phyloP scores from a whole-genome alignment of 73 alveolate genomes.

The Paramecium octaurelia region DNA sequence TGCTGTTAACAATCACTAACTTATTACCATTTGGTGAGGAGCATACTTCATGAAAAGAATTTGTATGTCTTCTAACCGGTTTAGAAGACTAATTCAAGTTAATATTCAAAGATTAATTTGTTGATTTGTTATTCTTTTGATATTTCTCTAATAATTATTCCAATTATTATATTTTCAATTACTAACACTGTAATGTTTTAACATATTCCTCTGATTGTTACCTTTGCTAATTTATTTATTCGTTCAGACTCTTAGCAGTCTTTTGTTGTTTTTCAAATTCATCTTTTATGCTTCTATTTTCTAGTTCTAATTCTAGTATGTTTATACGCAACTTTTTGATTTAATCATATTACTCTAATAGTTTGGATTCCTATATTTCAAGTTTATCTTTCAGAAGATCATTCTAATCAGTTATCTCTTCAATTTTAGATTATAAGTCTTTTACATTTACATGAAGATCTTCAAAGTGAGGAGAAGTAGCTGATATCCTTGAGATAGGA shows the following conservation, averaged over 20 bases:
- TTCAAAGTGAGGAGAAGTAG: conserved; percentile 30
- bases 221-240: background rate
- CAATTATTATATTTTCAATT: background rate
- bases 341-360: background rate
- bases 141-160: background rate
- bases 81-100: background rate
- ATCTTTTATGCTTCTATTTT: background rate
- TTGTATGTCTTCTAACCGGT: background rate
- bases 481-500: conserved; percentile 10
- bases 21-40: background rate
- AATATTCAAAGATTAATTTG: background rate
- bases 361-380: background rate
- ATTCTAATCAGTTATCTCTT: background rate
- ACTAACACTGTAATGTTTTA: background rate
- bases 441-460: background rate
- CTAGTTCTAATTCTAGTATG: background rate
- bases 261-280: background rate
- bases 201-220: background rate
- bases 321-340: background rate
- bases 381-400: conserved; percentile 8
- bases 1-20: background rate
- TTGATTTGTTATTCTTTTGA: background rate
- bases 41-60: background rate
- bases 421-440: background rate
- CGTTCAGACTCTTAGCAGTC: background rate